Evolutionary conservation across 768 basidiomycete genomes (phyloP).

Genomic region (Tricholoma matsutake): DNA sequence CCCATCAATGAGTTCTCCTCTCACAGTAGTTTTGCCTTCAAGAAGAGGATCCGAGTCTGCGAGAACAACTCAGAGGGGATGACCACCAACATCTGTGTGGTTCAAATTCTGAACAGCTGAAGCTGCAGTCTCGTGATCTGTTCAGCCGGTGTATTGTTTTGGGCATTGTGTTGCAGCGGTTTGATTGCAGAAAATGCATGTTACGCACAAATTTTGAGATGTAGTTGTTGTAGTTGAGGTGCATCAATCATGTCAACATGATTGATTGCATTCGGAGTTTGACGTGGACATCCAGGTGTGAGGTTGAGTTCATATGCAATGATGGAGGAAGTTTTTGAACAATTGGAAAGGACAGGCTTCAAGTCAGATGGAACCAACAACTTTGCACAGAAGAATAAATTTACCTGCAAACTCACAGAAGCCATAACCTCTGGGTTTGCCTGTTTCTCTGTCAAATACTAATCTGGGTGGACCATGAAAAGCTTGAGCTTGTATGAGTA

Average conservation of each 20-base stretch:
- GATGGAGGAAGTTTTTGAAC: slow-evolving; percentile 8
- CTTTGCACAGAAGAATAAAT: slow-evolving; percentile 27
- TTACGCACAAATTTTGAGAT: slow-evolving; percentile 2
- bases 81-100: slow-evolving; percentile 87
- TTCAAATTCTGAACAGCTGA: slow-evolving; percentile 97
- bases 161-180: slow-evolving; percentile 11
- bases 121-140: slow-evolving; percentile 93
- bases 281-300: background rate
- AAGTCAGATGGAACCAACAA: slow-evolving; percentile 33
- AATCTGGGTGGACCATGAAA: slow-evolving; percentile 44
- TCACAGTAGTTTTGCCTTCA: slow-evolving; percentile 85
- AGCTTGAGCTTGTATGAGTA: slow-evolving; percentile 10
- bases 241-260: too few species aligned
- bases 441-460: slow-evolving; percentile 90
- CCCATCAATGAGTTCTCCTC: slow-evolving; percentile 76
- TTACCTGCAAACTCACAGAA: slow-evolving; percentile 92
- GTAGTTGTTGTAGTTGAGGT: background rate
- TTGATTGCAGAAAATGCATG: slow-evolving; percentile 7
- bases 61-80: slow-evolving; percentile 90
- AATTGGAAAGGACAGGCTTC: slow-evolving; percentile 22
- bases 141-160: slow-evolving; percentile 7
- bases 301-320: slow-evolving; percentile 5
- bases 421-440: slow-evolving; percentile 91
- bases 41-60: slow-evolving; percentile 92
- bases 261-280: background rate